Evolutionary conservation across 176 grass and related monocot genomes (phyloP), one percentile per base, ranked within the genome.

Genomic region (Aegilops sharonensis): DNA sequence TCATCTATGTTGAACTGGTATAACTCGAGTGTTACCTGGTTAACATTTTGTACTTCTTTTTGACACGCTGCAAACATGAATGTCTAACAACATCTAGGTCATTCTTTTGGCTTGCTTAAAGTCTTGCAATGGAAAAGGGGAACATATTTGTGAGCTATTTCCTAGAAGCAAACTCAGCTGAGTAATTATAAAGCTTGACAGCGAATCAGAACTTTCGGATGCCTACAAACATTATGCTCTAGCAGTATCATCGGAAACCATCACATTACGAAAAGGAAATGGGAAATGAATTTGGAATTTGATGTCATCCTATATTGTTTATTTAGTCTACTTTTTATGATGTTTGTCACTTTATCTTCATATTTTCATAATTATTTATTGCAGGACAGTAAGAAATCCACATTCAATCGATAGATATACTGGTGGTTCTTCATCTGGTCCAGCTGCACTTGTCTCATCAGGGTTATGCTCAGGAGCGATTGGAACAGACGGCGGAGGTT

Each of bases 401-500:
- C 94, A 99, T 94, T 89, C 92, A 39, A 25, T 91, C 87, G 94
- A 99, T 83, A 94, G 97, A 82, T 99, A 99, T 87, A 96, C 97
- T 20, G 97, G 97, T 81, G 97, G 97, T 75, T 99, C 97, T 84
- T 99, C 97, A 32, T 99, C 97, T 76, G 97, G 97, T 72, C 97
- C 97, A 63, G 97, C 97, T 70, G 91, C 94, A 87, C 87, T 99
- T 75, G 97, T 99, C 65, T 88, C 97, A 74, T 96, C 97, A 86
- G 97, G 94, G 37, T 87, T 99, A 80, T 96, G 94, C 90, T 86
- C 97, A 45, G 89, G 59, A 79, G 97, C 97, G 27, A 79, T 99
- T 84, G 97, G 97, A 80, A 99, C 97, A 87, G 97, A 99, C 56
- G 94, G 94, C 42, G 97, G 97, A 94, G 97, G 94, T 97, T 77